Conservation (phyloP, 805 yeast genomes). For the Nakazawaea populi region DNA sequence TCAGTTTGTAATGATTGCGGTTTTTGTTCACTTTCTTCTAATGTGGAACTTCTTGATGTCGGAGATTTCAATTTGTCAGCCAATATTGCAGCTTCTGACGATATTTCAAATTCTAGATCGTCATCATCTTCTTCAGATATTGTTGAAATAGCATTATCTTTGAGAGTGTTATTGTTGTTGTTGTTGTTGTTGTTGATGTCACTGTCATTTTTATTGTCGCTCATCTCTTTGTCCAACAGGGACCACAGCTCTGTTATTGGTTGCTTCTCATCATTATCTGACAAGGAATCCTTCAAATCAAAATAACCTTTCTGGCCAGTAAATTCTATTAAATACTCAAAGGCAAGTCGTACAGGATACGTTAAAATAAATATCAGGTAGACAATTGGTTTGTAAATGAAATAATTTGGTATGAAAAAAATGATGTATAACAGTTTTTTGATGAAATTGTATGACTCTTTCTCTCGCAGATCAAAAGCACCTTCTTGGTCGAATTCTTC, state of each 20-base stretch:
- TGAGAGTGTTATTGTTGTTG: not conserved
- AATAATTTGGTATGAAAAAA: constrained; percentile 41
- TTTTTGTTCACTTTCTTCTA: constrained; percentile 3
- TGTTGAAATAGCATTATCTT: constrained; percentile 17
- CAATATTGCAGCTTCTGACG: constrained; percentile 10
- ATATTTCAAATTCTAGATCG: constrained; percentile 27
- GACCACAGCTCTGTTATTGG: not conserved
- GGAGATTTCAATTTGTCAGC: constrained; percentile 31
- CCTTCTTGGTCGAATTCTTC: constrained; percentile 2
- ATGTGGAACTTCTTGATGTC: constrained; percentile 11
- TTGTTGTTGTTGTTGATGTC: not conserved
- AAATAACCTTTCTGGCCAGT: not conserved
- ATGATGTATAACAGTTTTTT: constrained; percentile 22
- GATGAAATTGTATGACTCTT: constrained; percentile 11
- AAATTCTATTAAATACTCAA: constrained; percentile 15
- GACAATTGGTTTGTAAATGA: constrained; percentile 47
- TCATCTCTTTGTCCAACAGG: not conserved
- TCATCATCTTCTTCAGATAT: constrained; percentile 22
- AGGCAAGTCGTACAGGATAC: constrained; percentile 43
- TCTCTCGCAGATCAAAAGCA: not conserved
- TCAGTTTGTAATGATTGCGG: constrained; percentile 1
- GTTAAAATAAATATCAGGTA: constrained; percentile 46
- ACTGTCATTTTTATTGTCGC: not conserved
- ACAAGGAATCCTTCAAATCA: too few species aligned
- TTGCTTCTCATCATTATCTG: not conserved